Conservation (phyloP, 257 asterid genomes). For the Nicotiana knightiana region DNA sequence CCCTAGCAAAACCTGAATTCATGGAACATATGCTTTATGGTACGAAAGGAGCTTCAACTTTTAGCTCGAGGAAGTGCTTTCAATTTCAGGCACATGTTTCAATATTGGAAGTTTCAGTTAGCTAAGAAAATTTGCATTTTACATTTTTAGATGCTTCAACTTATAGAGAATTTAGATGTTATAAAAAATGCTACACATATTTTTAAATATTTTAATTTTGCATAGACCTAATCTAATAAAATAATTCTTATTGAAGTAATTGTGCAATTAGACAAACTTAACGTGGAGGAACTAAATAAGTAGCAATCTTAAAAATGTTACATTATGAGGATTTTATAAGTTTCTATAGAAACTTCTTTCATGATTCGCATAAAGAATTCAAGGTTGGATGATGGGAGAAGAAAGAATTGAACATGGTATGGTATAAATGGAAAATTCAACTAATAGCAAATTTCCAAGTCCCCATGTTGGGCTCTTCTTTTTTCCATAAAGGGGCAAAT, state of each 20-base stretch:
- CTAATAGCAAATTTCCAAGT: neutral
- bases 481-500: constrained; percentile 5
- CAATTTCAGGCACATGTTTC: neutral
- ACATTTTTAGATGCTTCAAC: neutral
- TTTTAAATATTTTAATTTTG: too few relatives aligned
- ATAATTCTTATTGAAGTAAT: neutral
- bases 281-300: neutral
- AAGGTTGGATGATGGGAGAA: neutral
- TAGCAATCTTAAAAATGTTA: neutral
- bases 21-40: neutral
- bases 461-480: constrained; percentile 2
- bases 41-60: neutral
- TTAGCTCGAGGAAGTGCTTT: neutral
- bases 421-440: neutral
- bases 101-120: neutral
- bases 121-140: neutral
- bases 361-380: neutral
- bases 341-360: constrained; percentile 10
- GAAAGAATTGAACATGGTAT: neutral
- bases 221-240: neutral
- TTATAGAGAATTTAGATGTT: neutral
- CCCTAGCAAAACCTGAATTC: neutral
- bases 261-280: neutral
- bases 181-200: neutral
- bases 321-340: constrained; percentile 1